These are phyloP conservation scores for Fragaria nilgerrensis DNA, from an alignment of 306 rosid species.

Conservation along the genomic window DNA sequence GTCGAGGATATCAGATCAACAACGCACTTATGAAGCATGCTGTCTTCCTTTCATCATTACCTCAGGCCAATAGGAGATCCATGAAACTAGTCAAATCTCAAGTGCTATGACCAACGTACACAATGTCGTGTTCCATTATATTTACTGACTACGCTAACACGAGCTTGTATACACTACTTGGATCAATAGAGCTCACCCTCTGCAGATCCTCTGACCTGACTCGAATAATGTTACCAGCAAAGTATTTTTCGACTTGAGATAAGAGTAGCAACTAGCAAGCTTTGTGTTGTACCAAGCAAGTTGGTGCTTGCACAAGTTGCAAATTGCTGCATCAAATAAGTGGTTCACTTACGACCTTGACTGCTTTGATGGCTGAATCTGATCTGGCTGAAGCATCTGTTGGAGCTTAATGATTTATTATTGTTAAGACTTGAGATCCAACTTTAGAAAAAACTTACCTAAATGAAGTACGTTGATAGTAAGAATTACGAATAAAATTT, in stretches of 20 bases:
- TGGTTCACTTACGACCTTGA: background rate
- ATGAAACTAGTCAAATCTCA: background rate
- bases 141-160: slow-evolving; percentile 23
- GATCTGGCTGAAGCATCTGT: slow-evolving; percentile 66
- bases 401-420: slow-evolving; percentile 88
- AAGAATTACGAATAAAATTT: no score
- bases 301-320: background rate
- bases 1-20: background rate
- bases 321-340: background rate
- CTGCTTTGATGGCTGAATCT: slow-evolving; percentile 52
- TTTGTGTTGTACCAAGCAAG: slow-evolving; percentile 15
- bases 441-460: no score
- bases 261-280: background rate
- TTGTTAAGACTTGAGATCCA: slow-evolving; percentile 25
- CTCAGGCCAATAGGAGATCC: background rate
- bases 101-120: background rate
- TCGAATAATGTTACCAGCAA: slow-evolving; percentile 40
- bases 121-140: slow-evolving; percentile 16
- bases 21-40: background rate
- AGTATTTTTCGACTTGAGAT: background rate
- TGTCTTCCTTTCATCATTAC: background rate
- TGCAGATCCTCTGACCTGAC: slow-evolving; percentile 33
- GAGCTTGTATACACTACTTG: slow-evolving; percentile 29
- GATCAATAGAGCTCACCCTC: slow-evolving; percentile 19
- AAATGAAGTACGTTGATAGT: no score